Evolutionary conservation across 495 filamentous ascomycete genomes (phyloP), one percentile per base, ranked within the genome.

Genomic region (Filosporella fistucella): DNA sequence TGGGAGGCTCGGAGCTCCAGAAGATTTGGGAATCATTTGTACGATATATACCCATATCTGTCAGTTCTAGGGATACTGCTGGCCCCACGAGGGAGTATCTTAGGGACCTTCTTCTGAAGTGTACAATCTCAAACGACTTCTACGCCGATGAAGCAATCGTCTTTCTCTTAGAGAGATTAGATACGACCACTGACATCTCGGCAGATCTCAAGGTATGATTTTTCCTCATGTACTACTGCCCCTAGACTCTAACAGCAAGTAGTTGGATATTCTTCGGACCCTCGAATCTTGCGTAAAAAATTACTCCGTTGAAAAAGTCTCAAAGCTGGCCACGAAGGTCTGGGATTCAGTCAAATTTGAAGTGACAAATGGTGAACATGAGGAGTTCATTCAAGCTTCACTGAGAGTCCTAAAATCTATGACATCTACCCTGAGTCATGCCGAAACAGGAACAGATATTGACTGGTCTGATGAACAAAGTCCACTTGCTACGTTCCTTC

Each of bases 261-360:
- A 71, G 68, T 61, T 68, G n/a, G 74, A 77, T 42, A 69, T 78
- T 21, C 42, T 80, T 18, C 56, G 59, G 42, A 77, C 73, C 7
- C 63, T 78, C 10, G 57, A 67, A 22, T 65, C 68, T 1, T 77
- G 74, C 37, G 51, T 76, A 16, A 55, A 56, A 12, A 42, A 60
- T 17, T 77, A 76, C 39, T 61, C 64, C 3, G 49, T 65, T 21
- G 55, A 67, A 0, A 59, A 68, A 10, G 42, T 77, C 4, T 60
- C 66, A 4, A 65, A 71, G 11, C 61, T 67, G 35, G 57, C 64
- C 17, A 52, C 64, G 26, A 70, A 70, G 41, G 63, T 77, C 36
- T 80, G 76, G 76, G 63, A 67, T 33, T 68, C 69, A 1, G 65
- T 80, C 33, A 78, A 80, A 51, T 80, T 76, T 47, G 76, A 80